These are phyloP conservation scores for Noccaea bulbosa DNA, from an alignment of 345 rosid species.

Conservation along the genomic window DNA sequence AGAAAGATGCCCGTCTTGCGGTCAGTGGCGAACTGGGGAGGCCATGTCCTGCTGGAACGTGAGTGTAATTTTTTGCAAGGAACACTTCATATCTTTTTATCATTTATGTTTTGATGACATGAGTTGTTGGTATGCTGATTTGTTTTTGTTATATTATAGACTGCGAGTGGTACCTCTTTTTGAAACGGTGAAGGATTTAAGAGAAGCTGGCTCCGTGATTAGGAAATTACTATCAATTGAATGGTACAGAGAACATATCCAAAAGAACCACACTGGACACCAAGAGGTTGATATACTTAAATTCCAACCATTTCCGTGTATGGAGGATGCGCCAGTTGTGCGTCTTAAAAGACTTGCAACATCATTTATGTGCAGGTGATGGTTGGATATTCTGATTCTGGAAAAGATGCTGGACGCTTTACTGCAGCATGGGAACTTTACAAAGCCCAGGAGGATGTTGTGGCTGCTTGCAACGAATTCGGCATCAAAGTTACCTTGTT, in stretches of 20 bases:
- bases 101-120: slow-evolving; percentile 2
- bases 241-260: slow-evolving; percentile 85
- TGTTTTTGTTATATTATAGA: slow-evolving; percentile 44
- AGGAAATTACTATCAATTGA: slow-evolving; percentile 85
- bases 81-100: not conserved
- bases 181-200: slow-evolving; percentile 88
- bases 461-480: slow-evolving; percentile 84
- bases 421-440: slow-evolving; percentile 99
- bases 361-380: slow-evolving; percentile 58
- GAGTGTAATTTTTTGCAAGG: slow-evolving; percentile 41
- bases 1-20: slow-evolving; percentile 91
- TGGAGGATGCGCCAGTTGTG: not conserved
- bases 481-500: slow-evolving; percentile 91
- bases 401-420: slow-evolving; percentile 98
- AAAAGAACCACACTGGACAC: slow-evolving; percentile 83
- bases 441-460: slow-evolving; percentile 99
- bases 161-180: slow-evolving; percentile 92
- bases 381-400: slow-evolving; percentile 99
- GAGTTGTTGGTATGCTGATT: slow-evolving; percentile 23
- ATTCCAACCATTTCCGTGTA: not conserved
- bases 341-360: not conserved
- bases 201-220: slow-evolving; percentile 88
- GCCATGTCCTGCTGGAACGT: slow-evolving; percentile 94
- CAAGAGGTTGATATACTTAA: slow-evolving; percentile 63
- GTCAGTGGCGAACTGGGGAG: slow-evolving; percentile 80